These are phyloP conservation scores for Beauveria sp. DNA, from an alignment of 2,329 filamentous ascomycete species.

Conservation along the genomic window DNA sequence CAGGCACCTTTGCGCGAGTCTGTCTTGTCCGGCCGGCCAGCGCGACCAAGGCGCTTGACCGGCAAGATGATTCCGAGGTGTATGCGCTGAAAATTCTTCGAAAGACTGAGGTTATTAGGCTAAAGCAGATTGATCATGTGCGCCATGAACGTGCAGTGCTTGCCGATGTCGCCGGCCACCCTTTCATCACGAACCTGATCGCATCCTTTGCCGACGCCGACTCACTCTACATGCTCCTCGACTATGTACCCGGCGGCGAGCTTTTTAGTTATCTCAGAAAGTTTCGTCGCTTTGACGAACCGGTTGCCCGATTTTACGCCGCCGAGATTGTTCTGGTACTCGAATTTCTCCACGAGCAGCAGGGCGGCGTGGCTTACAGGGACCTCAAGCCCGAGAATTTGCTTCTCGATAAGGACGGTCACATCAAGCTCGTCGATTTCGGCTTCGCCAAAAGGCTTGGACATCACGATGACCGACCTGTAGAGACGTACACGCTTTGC, in stretches of 20 bases:
- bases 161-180: slow-evolving; percentile 68
- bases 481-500: slow-evolving; percentile 75
- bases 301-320: slow-evolving; percentile 72
- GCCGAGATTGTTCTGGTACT: slow-evolving; percentile 78
- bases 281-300: slow-evolving; percentile 70
- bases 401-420: slow-evolving; percentile 66
- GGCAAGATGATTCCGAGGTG: slow-evolving; percentile 40
- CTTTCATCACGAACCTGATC: slow-evolving; percentile 73
- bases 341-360: slow-evolving; percentile 71
- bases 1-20: slow-evolving; percentile 74
- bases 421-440: slow-evolving; percentile 79
- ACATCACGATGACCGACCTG: slow-evolving; percentile 37
- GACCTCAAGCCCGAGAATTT: slow-evolving; percentile 81
- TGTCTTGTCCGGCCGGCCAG: slow-evolving; percentile 64
- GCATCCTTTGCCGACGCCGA: slow-evolving; percentile 74
- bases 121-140: slow-evolving; percentile 83
- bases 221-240: slow-evolving; percentile 74
- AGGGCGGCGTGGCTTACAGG: slow-evolving; percentile 71
- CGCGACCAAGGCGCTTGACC: slow-evolving; percentile 29
- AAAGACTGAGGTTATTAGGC: slow-evolving; percentile 64
- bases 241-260: slow-evolving; percentile 77
- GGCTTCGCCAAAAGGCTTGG: slow-evolving; percentile 77
- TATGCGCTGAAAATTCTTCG: slow-evolving; percentile 76
- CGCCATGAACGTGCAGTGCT: slow-evolving; percentile 76
- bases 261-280: slow-evolving; percentile 76